These are phyloP conservation scores for Lippia alba DNA, from an alignment of 305 asterid species.

Conservation along the genomic window DNA sequence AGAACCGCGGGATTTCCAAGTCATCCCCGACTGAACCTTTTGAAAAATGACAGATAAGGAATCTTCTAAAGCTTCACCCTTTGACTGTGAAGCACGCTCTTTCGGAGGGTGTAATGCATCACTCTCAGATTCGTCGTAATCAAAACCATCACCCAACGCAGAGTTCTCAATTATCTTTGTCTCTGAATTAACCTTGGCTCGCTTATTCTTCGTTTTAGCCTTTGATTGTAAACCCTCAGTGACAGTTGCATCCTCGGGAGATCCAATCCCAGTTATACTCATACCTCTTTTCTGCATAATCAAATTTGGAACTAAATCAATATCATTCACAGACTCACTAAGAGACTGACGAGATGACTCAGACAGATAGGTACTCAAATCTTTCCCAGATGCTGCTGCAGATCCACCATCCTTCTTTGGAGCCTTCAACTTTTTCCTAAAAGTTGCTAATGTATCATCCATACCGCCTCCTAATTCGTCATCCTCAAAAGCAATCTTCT, in stretches of 20 bases:
- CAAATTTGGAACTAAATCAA: slow-evolving; percentile 41
- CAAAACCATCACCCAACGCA: slow-evolving; percentile 38
- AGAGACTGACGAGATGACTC: slow-evolving; percentile 45
- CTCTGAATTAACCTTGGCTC: slow-evolving; percentile 44
- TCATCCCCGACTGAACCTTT: slow-evolving; percentile 65
- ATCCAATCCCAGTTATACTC: slow-evolving; percentile 43
- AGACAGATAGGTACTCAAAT: slow-evolving; percentile 33
- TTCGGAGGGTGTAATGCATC: slow-evolving; percentile 38
- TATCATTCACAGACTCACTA: slow-evolving; percentile 37
- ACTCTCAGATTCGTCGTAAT: slow-evolving; percentile 35
- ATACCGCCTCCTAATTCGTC: slow-evolving; percentile 72
- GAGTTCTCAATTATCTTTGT: slow-evolving; percentile 36
- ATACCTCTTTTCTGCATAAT: slow-evolving; percentile 33
- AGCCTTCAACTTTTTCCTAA: slow-evolving; percentile 83
- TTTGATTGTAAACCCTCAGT: slow-evolving; percentile 42
- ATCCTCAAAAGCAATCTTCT: slow-evolving; percentile 47
- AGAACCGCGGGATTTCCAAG: slow-evolving; percentile 52
- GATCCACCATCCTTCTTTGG: slow-evolving; percentile 66
- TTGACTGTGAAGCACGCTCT: slow-evolving; percentile 39
- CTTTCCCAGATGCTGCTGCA: slow-evolving; percentile 41
- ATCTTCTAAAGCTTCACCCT: slow-evolving; percentile 64
- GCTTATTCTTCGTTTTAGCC: slow-evolving; percentile 50
- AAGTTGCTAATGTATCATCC: slow-evolving; percentile 93
- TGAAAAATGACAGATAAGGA: slow-evolving; percentile 66
- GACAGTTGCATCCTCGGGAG: slow-evolving; percentile 41